Percentiles rank a stretch among this genome's conserved stretches.
Evolutionary conservation across 495 filamentous ascomycete species (phyloP).

Genomic region (Penicillium odoratum): DNA sequence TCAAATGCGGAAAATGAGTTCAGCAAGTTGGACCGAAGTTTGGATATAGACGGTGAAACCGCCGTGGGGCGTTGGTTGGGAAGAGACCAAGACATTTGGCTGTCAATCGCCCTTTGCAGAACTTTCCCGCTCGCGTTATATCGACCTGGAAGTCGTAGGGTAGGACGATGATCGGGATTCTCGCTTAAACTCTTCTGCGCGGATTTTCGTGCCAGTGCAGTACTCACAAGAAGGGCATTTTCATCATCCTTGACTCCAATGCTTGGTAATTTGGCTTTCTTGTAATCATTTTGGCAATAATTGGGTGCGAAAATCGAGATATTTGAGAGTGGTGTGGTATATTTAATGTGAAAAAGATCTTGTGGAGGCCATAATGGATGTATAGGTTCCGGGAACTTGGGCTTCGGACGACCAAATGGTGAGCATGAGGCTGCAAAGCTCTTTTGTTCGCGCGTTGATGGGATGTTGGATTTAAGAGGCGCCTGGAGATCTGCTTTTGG

Average conservation of each 20-base stretch:
- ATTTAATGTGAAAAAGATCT: constrained; percentile 58
- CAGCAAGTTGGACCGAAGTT: constrained; percentile 59
- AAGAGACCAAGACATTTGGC: constrained; percentile 32
- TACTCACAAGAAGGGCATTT: constrained; percentile 29
- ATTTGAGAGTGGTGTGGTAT: background rate
- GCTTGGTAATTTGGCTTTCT: constrained; percentile 40
- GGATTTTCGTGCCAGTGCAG: constrained; percentile 16
- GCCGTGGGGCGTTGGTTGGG: constrained; percentile 8
- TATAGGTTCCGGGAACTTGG: constrained; percentile 60
- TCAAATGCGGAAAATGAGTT: constrained; percentile 77
- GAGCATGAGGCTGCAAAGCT: constrained; percentile 4
- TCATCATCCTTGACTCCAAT: constrained; percentile 36
- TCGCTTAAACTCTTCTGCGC: background rate
- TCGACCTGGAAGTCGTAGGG: constrained; percentile 38
- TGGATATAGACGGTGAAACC: constrained; percentile 46
- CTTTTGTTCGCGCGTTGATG: background rate
- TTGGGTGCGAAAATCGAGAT: background rate
- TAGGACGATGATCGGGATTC: background rate
- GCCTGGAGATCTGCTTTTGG: background rate
- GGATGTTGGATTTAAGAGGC: background rate
- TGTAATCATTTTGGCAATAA: constrained; percentile 17
- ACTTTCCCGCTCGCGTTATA: constrained; percentile 36
- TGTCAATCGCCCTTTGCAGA: constrained; percentile 33
- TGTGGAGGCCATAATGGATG: constrained; percentile 70
- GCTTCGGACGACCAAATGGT: constrained; percentile 30